These are phyloP conservation scores for Nannizziopsis barbatae DNA, from an alignment of 2,329 filamentous ascomycete genomes.

Conservation along the genomic window DNA sequence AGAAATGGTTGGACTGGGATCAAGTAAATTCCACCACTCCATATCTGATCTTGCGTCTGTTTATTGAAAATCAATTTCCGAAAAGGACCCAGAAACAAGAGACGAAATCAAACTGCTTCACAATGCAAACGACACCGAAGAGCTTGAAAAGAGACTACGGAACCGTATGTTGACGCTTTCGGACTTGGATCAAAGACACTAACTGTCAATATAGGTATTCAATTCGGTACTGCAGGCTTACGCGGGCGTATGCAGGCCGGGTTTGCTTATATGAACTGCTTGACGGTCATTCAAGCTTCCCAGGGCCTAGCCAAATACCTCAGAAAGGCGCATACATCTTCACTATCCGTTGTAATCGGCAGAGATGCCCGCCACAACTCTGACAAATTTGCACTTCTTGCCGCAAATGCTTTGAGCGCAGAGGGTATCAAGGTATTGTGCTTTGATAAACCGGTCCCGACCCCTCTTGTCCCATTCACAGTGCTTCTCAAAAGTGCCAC, in stretches of 20 bases:
- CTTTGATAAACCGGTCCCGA: conserved; percentile 47
- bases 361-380: conserved; percentile 55
- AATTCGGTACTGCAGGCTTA: conserved; percentile 53
- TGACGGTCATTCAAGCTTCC: conserved; percentile 52
- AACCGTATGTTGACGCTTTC: conserved; percentile 29
- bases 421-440: conserved; percentile 50
- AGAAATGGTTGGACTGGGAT: conserved; percentile 50
- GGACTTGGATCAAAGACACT: not conserved
- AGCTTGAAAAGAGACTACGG: conserved; percentile 44
- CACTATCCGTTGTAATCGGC: conserved; percentile 48
- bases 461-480: conserved; percentile 52
- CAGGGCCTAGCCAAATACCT: conserved; percentile 55
- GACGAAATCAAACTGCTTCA: conserved; percentile 45
- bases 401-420: conserved; percentile 49
- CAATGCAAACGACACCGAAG: conserved; percentile 34
- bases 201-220: conserved; percentile 34
- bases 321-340: conserved; percentile 34
- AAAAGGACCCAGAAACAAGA: conserved; percentile 40
- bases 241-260: conserved; percentile 55
- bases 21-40: conserved; percentile 24
- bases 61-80: not conserved
- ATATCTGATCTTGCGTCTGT: too few species aligned
- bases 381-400: conserved; percentile 48
- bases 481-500: conserved; percentile 44
- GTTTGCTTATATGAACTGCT: conserved; percentile 49